These are phyloP conservation scores for Xylariaceae sp. DNA, from an alignment of 2,329 filamentous ascomycete species.

Conservation along the genomic window DNA sequence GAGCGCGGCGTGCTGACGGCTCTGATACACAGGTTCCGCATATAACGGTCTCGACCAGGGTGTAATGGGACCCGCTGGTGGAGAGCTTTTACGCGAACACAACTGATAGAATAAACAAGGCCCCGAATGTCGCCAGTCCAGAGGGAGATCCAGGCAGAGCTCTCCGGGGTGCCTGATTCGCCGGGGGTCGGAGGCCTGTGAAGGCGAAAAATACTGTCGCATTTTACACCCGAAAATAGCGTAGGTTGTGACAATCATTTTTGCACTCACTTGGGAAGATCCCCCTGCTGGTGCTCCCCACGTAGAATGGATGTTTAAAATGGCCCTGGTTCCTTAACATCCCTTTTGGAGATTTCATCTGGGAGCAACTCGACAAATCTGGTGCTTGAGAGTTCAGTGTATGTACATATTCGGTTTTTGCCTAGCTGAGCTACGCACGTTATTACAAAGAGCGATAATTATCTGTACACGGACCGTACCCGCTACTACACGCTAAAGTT, in stretches of 20 bases:
- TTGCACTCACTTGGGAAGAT: background rate
- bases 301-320: conserved; percentile 7
- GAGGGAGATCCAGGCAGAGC: too few relatives aligned
- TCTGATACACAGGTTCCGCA: too few relatives aligned
- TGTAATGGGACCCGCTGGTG: background rate
- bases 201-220: too few relatives aligned
- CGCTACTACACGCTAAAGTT: conserved; percentile 9
- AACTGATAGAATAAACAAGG: too few relatives aligned
- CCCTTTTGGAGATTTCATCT: conserved; percentile 9
- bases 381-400: too few relatives aligned
- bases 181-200: too few relatives aligned
- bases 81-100: too few relatives aligned
- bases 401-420: conserved; percentile 2
- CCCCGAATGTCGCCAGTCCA: too few relatives aligned
- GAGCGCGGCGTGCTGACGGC: conserved; percentile 2
- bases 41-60: background rate
- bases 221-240: too few relatives aligned
- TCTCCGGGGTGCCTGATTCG: too few relatives aligned
- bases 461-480: conserved; percentile 7
- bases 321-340: background rate
- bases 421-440: conserved; percentile 10
- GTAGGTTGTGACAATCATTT: background rate
- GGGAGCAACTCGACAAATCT: too few relatives aligned
- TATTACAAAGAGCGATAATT: conserved; percentile 9
- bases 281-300: background rate